Percentiles rank a stretch among this genome's conserved stretches.
Evolutionary conservation across 768 basidiomycete species (phyloP).

Genomic region (Pulveroboletus sp.): DNA sequence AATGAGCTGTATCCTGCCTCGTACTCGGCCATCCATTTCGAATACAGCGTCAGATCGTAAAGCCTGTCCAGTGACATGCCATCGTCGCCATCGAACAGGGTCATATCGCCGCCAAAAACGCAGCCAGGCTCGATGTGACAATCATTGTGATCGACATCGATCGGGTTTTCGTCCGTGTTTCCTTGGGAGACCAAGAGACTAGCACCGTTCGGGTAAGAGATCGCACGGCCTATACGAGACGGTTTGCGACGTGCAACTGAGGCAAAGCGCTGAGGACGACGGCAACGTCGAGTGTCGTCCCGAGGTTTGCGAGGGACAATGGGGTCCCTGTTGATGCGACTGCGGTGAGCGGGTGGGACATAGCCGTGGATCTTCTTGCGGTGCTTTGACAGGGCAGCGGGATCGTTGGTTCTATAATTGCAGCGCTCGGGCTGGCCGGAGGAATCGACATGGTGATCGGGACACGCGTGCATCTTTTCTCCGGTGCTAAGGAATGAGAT

Average conservation of each 20-base stretch:
- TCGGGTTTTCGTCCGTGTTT: background rate
- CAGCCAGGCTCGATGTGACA: background rate
- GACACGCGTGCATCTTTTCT: conserved; percentile 16
- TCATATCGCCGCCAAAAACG: background rate
- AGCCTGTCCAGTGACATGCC: conserved; percentile 4
- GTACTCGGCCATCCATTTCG: conserved; percentile 14
- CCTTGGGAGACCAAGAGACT: too few species aligned
- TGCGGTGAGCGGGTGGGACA: conserved; percentile 10
- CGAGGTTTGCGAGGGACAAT: background rate
- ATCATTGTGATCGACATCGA: background rate
- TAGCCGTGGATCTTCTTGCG: conserved; percentile 22
- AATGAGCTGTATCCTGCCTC: conserved; percentile 7
- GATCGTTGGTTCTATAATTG: conserved; percentile 23
- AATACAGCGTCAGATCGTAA: conserved; percentile 6
- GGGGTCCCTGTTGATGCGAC: background rate
- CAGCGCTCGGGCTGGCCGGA: conserved; percentile 3
- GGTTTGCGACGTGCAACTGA: background rate
- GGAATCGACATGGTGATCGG: background rate
- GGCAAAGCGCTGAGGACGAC: background rate
- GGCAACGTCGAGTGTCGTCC: background rate
- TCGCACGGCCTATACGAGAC: background rate
- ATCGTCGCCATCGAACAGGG: conserved; percentile 1
- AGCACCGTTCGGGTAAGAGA: background rate
- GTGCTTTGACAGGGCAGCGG: conserved; percentile 26
- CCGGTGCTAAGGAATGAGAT: conserved; percentile 19